Conservation (phyloP, 352 stramenopile species). For the Saprolegnia parasitica region DNA sequence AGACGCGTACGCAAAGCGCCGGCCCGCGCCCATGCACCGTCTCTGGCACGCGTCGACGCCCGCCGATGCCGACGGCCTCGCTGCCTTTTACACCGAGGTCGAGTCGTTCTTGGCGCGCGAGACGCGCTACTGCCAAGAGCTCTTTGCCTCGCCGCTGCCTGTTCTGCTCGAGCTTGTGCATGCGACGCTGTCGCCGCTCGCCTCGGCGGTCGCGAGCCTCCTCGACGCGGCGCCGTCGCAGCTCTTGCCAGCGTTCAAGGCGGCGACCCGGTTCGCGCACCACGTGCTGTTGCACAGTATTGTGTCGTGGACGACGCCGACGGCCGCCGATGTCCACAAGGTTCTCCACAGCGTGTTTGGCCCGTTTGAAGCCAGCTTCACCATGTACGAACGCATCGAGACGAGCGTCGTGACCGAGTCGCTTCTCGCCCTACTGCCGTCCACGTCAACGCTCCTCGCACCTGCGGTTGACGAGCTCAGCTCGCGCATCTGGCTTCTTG, state of each 20-base stretch:
- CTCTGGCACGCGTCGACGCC: slow-evolving; percentile 7
- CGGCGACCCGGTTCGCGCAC: slow-evolving; percentile 1
- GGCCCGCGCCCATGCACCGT: slow-evolving; percentile 25
- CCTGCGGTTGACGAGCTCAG: not conserved
- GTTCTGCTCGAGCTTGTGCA: slow-evolving; percentile 15
- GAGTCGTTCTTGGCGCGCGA: slow-evolving; percentile 12
- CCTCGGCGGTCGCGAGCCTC: not conserved
- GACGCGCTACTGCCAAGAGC: not conserved
- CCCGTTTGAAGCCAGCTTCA: not conserved
- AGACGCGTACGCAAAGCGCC: not conserved
- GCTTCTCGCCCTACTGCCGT: not conserved
- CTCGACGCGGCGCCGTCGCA: not conserved
- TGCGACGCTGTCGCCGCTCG: slow-evolving; percentile 17
- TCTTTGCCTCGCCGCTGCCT: slow-evolving; percentile 2
- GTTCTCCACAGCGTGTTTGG: slow-evolving; percentile 16
- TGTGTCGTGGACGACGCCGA: not conserved
- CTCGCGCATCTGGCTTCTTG: not conserved
- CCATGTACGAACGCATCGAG: not conserved
- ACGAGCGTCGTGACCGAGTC: not conserved
- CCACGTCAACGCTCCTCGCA: slow-evolving; percentile 6
- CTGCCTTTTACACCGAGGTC: slow-evolving; percentile 14
- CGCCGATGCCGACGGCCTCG: not conserved
- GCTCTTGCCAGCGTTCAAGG: not conserved
- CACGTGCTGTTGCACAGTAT: slow-evolving; percentile 7
- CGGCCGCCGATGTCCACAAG: not conserved